Base-by-base conservation (phyloP, 2,329 filamentous ascomycete genomes). In the Aspergillus brasiliensis region DNA sequence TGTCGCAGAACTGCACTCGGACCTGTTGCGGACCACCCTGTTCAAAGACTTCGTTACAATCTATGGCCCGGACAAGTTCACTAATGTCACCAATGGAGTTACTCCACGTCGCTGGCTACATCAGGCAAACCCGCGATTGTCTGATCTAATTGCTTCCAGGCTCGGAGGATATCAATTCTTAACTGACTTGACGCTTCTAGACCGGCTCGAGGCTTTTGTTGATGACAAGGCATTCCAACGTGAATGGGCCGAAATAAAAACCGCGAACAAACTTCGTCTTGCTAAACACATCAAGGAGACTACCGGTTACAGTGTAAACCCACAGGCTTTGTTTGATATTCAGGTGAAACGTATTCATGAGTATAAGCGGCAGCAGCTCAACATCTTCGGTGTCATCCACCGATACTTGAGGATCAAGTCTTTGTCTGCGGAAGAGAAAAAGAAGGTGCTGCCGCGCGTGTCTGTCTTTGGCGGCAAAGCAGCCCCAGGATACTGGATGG, bases 321-420 rank as follows among this genome's bases (percentile, higher is more conserved):
- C 95, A 0, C 81, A 89, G 8, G 86, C 94, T 0, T 84, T 99
- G 17, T 99, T 99, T 69, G 95, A 99, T 73, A 91, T 99, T 10
- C 95, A 99, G 74, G 95, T 99, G 70, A 99, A 99, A 84, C 90
- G 95, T 72, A 99, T 99, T 67, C 95, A 99, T 78, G 95, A 99
- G 78, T 99, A 99, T 82, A 99, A 99, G 85, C 90, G 93, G 61
- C 94, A 99, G 79, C 95, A 99, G 79, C 88, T 99, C 76, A 99
- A 99, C 82, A 97, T 99, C 69, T 98, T 98, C 72, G 95, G 95
- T 59, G 92, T 97, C 62, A 98, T 99, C 67, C 91, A 97, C 77
- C 88, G 94, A 54, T 99, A 98, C 76, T 83, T 99, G 40, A 85
- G 86, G 13, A 89, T 99, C 75, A 99, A 98, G 81, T 84, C 86